Evolutionary conservation across 257 asterid genomes (phyloP).

Genomic region (Nicotiana obtusifolia): DNA sequence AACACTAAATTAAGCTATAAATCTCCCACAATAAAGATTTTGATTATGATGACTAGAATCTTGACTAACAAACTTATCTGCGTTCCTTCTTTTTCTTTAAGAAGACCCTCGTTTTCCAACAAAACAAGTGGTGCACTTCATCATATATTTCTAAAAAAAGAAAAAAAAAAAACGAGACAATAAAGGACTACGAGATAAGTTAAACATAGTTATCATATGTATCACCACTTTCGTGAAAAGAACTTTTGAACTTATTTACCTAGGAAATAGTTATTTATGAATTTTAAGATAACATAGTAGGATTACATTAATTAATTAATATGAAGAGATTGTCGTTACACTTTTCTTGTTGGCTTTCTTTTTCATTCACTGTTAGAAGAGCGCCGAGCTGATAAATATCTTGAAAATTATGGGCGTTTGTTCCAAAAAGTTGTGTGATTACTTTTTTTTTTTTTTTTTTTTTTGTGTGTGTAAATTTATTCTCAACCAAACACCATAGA

Average conservation of each 20-base stretch:
- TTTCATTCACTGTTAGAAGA: not conserved
- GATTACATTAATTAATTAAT: not conserved
- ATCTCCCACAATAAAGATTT: not conserved
- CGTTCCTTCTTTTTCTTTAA: not conserved
- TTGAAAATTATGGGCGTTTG: not conserved
- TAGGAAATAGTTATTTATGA: not conserved
- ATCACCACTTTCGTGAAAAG: not conserved
- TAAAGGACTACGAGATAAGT: not conserved
- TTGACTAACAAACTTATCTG: not conserved
- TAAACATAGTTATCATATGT: not conserved
- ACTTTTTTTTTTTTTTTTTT: no score
- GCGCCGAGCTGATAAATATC: not conserved
- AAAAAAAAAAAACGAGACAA: not conserved
- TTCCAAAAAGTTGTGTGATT: no score
- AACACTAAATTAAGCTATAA: not conserved
- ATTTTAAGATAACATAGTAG: not conserved
- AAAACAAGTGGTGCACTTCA: not conserved
- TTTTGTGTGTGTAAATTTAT: no score
- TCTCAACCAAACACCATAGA: no score
- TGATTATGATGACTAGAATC: conserved; percentile 3
- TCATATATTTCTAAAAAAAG: not conserved
- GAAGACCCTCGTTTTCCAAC: not conserved
- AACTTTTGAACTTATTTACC: not conserved
- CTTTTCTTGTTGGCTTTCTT: not conserved
- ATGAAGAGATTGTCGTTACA: not conserved